phyloP scores from a whole-genome alignment of 331 rosid genomes.

The Cucumis variabilis region DNA sequence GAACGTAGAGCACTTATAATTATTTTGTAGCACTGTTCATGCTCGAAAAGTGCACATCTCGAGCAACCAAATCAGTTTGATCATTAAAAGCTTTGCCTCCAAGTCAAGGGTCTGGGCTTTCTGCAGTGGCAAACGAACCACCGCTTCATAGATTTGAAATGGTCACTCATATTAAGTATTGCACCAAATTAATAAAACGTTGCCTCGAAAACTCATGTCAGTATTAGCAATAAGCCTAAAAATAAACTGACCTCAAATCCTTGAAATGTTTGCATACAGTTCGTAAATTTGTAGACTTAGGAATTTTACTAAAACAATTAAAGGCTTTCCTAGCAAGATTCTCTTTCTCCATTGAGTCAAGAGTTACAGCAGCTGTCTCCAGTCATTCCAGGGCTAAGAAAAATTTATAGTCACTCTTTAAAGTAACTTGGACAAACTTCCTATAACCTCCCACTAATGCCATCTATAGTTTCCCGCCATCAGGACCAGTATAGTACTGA shows the following conservation, averaged over 20 bases:
- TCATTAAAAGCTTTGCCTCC: slow-evolving; percentile 90
- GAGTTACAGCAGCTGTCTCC: slow-evolving; percentile 88
- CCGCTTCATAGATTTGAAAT: slow-evolving; percentile 98
- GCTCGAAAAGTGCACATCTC: slow-evolving; percentile 79
- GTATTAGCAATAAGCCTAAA: slow-evolving; percentile 1
- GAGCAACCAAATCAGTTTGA: slow-evolving; percentile 78
- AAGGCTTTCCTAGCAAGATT: slow-evolving; percentile 92
- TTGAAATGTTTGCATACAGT: slow-evolving; percentile 96
- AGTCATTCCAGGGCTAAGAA: slow-evolving; percentile 95
- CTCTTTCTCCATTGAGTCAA: slow-evolving; percentile 75
- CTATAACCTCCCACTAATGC: slow-evolving; percentile 83
- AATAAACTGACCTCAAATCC: slow-evolving; percentile 78
- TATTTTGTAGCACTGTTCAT: slow-evolving; percentile 89
- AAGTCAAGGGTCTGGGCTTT: slow-evolving; percentile 95
- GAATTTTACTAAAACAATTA: slow-evolving; percentile 84
- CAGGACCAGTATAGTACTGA: slow-evolving; percentile 95
- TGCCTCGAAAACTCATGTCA: neutral
- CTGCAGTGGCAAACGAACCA: slow-evolving; percentile 92
- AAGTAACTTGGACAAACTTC: slow-evolving; percentile 98
- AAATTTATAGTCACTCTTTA: slow-evolving; percentile 97
- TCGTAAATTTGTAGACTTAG: slow-evolving; percentile 89
- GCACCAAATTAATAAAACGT: slow-evolving; percentile 25
- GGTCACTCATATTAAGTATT: slow-evolving; percentile 33
- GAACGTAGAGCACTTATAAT: slow-evolving; percentile 80
- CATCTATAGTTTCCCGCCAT: slow-evolving; percentile 99